Evolutionary conservation across 306 rosid species (phyloP).

Genomic region (Vicia villosa): DNA sequence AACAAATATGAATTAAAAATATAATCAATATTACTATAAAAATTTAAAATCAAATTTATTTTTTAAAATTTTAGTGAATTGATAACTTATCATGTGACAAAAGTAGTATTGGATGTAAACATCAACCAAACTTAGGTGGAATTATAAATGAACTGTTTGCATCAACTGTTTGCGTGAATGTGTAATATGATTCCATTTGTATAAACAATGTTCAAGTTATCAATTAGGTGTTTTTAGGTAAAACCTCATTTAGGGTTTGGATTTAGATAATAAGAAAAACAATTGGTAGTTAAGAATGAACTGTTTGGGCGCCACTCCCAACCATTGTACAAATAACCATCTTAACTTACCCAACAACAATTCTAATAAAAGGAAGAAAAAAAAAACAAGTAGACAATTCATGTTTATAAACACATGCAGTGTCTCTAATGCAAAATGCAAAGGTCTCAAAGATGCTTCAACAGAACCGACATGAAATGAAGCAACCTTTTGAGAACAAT

Average conservation of each 20-base stretch:
- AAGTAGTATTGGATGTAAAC: background rate
- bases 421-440: conserved; percentile 14
- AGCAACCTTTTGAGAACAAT: conserved; percentile 22
- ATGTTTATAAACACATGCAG: conserved; percentile 28
- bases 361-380: background rate
- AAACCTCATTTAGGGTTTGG: conserved; percentile 1
- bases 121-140: background rate
- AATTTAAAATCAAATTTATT: background rate
- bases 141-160: conserved; percentile 18
- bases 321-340: no score
- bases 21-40: background rate
- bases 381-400: conserved; percentile 6
- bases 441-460: conserved; percentile 40
- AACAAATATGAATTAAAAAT: no score
- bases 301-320: background rate
- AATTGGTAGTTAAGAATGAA: background rate
- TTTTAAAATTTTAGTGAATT: background rate
- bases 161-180: background rate
- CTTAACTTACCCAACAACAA: background rate
- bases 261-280: background rate
- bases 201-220: conserved; percentile 1
- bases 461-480: conserved; percentile 45
- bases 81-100: background rate
- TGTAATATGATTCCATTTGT: background rate
- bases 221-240: conserved; percentile 37